Evolutionary conservation across 2,329 filamentous ascomycete species (phyloP).

Genomic region (Calonectria pseudoturangicola): DNA sequence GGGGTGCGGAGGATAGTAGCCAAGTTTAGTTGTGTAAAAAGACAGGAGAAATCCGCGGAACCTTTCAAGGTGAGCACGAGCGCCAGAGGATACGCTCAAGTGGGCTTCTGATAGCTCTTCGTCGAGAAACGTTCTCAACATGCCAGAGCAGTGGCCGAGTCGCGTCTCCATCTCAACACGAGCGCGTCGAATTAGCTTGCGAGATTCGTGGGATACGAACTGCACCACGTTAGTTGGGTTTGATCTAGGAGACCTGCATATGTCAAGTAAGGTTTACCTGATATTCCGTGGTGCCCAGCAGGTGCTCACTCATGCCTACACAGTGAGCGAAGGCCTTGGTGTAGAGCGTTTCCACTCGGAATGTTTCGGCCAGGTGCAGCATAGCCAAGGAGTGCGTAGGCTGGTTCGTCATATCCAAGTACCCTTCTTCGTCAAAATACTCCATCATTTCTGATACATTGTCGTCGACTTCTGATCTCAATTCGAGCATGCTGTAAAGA

Average conservation of each 20-base stretch:
- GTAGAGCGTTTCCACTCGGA: conserved; percentile 79
- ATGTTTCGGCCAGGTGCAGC: conserved; percentile 80
- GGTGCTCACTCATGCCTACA: conserved; percentile 82
- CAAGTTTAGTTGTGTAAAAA: conserved; percentile 80
- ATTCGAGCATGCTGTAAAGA: conserved; percentile 79
- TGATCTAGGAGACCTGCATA: conserved; percentile 26
- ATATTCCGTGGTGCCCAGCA: conserved; percentile 76
- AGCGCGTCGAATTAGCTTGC: conserved; percentile 78
- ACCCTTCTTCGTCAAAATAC: conserved; percentile 82
- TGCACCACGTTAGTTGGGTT: conserved; percentile 57
- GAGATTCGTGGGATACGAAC: conserved; percentile 72
- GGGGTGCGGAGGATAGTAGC: conserved; percentile 80
- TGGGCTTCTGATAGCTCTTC: conserved; percentile 80
- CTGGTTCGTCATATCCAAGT: conserved; percentile 78
- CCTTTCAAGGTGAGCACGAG: conserved; percentile 80
- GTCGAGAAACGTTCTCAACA: conserved; percentile 80
- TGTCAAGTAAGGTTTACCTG: conserved; percentile 66
- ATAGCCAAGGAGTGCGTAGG: conserved; percentile 81
- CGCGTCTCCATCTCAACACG: conserved; percentile 79
- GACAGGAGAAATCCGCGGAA: conserved; percentile 82
- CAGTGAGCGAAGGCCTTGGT: conserved; percentile 85
- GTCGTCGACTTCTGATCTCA: conserved; percentile 71
- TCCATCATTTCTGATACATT: conserved; percentile 77
- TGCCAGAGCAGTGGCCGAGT: conserved; percentile 73
- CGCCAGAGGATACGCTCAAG: conserved; percentile 77